Percentiles rank a stretch among this genome's conserved stretches.
Conservation (phyloP, 169 alveolate species). For the Eimeria necatrix region DNA sequence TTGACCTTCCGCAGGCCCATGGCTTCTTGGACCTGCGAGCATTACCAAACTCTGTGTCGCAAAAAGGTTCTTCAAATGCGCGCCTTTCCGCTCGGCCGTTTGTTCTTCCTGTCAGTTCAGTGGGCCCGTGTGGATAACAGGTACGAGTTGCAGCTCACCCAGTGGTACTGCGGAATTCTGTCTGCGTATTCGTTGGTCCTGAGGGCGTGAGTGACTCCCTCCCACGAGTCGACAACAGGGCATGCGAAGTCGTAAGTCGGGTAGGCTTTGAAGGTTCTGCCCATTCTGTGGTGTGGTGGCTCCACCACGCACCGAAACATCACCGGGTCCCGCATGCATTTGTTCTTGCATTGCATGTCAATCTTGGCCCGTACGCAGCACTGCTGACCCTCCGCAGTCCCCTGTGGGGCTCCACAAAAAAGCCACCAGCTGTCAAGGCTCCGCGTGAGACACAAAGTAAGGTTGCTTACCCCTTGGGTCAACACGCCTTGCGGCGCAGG, state of each 20-base stretch:
- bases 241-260: constrained; percentile 99
- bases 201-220: constrained; percentile 98
- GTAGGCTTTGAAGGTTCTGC: constrained; percentile 96
- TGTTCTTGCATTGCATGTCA: constrained; percentile 95
- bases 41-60: too few relatives aligned
- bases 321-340: constrained; percentile 99
- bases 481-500: too few relatives aligned
- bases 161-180: constrained; percentile 96
- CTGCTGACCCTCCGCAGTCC: constrained; percentile 92
- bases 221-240: constrained; percentile 98
- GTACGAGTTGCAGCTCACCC: constrained; percentile 89
- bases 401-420: constrained; percentile 76
- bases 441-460: too few relatives aligned
- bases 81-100: too few relatives aligned
- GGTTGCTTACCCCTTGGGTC: too few relatives aligned
- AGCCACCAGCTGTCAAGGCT: neutral
- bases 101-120: too few relatives aligned
- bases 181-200: constrained; percentile 99
- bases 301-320: constrained; percentile 95
- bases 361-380: constrained; percentile 99
- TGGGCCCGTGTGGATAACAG: too few relatives aligned
- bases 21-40: constrained; percentile 79
- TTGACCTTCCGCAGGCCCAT: constrained; percentile 42
- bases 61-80: neutral
- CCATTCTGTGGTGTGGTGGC: constrained; percentile 96